Evolutionary conservation across 176 grass and related monocot genomes (phyloP).

Genomic region (Ananas comosus): DNA sequence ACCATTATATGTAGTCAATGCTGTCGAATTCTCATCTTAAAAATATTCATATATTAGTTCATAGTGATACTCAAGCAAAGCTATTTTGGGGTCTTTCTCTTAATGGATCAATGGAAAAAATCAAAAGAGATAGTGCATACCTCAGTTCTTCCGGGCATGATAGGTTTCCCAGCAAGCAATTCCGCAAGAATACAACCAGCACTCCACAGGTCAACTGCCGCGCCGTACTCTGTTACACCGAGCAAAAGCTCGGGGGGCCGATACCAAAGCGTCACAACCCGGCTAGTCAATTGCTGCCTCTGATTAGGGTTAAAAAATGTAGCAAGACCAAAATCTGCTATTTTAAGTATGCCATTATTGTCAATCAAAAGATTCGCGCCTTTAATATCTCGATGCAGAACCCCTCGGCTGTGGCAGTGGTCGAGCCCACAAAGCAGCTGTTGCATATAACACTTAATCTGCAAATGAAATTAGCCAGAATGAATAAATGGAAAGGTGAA

Average conservation of each 20-base stretch:
- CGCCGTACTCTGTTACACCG: conserved; percentile 82
- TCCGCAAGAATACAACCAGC: conserved; percentile 95
- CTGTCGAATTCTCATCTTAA: no score
- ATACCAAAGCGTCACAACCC: conserved; percentile 96
- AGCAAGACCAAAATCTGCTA: conserved; percentile 97
- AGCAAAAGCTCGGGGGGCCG: conserved; percentile 93
- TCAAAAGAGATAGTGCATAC: conserved; percentile 26
- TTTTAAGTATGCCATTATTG: conserved; percentile 92
- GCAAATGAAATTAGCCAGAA: conserved; percentile 29
- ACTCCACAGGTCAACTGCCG: conserved; percentile 92
- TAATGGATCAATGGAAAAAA: conserved; percentile 9
- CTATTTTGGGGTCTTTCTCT: not conserved
- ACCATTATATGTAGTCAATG: no score
- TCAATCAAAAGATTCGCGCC: conserved; percentile 87
- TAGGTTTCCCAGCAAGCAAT: conserved; percentile 86
- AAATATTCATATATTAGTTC: no score
- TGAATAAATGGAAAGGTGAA: conserved; percentile 16
- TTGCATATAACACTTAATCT: conserved; percentile 98
- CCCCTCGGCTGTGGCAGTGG: conserved; percentile 76
- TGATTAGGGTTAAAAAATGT: conserved; percentile 91
- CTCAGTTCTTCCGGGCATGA: conserved; percentile 99
- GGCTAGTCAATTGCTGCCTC: conserved; percentile 86
- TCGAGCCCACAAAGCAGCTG: conserved; percentile 89
- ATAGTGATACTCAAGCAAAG: no score
- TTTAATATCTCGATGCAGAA: conserved; percentile 97